These are phyloP conservation scores for Coleophoma eucalyptorum DNA, from an alignment of 2,329 filamentous ascomycete genomes.

Conservation along the genomic window DNA sequence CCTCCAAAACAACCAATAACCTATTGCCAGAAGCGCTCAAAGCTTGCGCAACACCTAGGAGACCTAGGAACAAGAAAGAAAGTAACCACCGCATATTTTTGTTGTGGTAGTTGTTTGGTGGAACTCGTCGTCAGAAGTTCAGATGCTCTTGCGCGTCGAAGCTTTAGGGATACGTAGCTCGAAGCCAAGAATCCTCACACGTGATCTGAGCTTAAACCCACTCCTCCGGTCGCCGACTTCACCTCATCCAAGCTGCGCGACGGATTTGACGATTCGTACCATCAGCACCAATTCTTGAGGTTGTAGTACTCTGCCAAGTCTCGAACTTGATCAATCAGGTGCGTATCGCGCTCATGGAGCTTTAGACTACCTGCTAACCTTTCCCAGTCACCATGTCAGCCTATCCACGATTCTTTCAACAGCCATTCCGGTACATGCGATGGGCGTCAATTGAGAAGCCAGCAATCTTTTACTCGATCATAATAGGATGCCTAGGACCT, in stretches of 20 bases:
- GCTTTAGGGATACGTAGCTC: slow-evolving; percentile 30
- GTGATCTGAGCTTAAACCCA: slow-evolving; percentile 2
- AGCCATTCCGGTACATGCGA: slow-evolving; percentile 78
- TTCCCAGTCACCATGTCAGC: slow-evolving; percentile 51
- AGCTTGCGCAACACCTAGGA: slow-evolving; percentile 66
- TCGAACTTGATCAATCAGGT: too few relatives aligned
- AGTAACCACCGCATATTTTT: slow-evolving; percentile 69
- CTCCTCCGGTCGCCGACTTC: neutral
- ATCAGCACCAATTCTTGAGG: too few relatives aligned
- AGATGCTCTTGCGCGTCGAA: slow-evolving; percentile 15
- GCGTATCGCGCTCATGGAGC: too few relatives aligned
- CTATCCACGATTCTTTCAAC: slow-evolving; percentile 76
- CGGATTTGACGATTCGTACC: neutral
- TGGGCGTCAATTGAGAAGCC: slow-evolving; percentile 88
- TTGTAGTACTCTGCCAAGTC: too few relatives aligned
- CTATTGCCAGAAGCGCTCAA: slow-evolving; percentile 75
- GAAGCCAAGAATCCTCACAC: slow-evolving; percentile 22
- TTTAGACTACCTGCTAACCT: slow-evolving; percentile 4
- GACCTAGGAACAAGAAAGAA: slow-evolving; percentile 64
- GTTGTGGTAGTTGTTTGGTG: slow-evolving; percentile 20
- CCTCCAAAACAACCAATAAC: slow-evolving; percentile 82
- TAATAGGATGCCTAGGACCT: slow-evolving; percentile 72
- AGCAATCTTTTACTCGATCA: slow-evolving; percentile 83
- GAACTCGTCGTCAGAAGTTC: neutral
- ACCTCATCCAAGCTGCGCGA: slow-evolving; percentile 7